Percentiles rank a stretch among this genome's conserved stretches.
phyloP scores from a whole-genome alignment of 495 filamentous ascomycete genomes.

The Bathelium albidoporum region DNA sequence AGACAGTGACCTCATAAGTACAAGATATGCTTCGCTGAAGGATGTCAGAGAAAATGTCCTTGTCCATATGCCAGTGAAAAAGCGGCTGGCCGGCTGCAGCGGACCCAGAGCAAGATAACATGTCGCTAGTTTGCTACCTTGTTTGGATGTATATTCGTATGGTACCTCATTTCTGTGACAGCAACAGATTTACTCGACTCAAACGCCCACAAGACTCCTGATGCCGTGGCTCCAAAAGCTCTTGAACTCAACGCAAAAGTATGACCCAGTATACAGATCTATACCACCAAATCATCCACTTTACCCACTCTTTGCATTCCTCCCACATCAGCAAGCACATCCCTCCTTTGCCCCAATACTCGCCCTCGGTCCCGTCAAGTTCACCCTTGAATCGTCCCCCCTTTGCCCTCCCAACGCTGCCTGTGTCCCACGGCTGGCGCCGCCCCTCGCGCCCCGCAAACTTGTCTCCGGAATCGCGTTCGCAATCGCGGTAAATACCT shows the following conservation, averaged over 20 bases:
- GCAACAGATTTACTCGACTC: not conserved
- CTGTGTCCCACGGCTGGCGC: constrained; percentile 38
- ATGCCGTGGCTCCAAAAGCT: not conserved
- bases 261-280: constrained; percentile 2
- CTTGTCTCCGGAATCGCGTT: constrained; percentile 94
- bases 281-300: not conserved
- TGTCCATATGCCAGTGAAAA: too few species aligned
- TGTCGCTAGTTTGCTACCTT: not conserved
- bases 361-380: constrained; percentile 50
- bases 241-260: not conserved
- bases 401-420: constrained; percentile 32
- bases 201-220: not conserved
- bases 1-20: too few species aligned
- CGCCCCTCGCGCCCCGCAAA: constrained; percentile 71
- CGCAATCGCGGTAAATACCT: constrained; percentile 97
- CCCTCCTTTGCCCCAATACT: constrained; percentile 66
- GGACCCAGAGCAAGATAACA: too few species aligned
- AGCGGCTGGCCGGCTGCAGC: too few species aligned
- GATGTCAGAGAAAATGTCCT: too few species aligned
- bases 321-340: constrained; percentile 65
- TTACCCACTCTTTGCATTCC: not conserved
- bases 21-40: too few species aligned
- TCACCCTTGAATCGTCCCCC: constrained; percentile 56
- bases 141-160: not conserved
- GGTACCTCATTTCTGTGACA: not conserved